phyloP scores from a whole-genome alignment of 1,284 basidiomycete genomes.

The Vanrija sp. region DNA sequence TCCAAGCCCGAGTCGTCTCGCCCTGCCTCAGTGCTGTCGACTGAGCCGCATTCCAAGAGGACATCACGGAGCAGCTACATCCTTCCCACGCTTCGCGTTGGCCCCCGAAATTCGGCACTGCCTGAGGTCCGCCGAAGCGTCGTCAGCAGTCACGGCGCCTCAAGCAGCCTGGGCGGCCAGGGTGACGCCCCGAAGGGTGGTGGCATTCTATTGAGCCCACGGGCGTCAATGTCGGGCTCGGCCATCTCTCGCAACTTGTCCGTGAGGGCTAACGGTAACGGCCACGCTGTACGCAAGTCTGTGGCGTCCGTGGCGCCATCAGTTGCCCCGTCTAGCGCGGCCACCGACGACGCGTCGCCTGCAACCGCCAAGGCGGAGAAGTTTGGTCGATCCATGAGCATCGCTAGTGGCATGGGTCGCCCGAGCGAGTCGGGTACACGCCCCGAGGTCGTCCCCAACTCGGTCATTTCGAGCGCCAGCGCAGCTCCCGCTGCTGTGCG shows the following conservation, averaged over 20 bases:
- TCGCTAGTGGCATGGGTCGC: not conserved
- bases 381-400: constrained; percentile 2
- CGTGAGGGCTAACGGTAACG: too few relatives aligned
- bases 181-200: not conserved
- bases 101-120: constrained; percentile 1
- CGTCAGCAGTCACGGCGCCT: constrained; percentile 7
- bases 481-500: not conserved
- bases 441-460: not conserved
- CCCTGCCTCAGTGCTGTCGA: too few relatives aligned
- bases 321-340: too few relatives aligned
- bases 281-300: too few relatives aligned
- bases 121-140: constrained; percentile 9
- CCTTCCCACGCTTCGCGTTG: constrained; percentile 15
- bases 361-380: constrained; percentile 1
- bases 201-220: constrained; percentile 11
- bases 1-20: constrained; percentile 7
- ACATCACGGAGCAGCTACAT: constrained; percentile 5
- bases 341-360: not conserved
- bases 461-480: not conserved
- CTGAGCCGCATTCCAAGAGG: not conserved
- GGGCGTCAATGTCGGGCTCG: not conserved
- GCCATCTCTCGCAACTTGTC: not conserved
- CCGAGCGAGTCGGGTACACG: not conserved
- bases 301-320: too few relatives aligned
- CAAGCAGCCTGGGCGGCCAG: not conserved